Conservation (phyloP, 192 early-diverging fungal species). For the Backusella luteola region DNA sequence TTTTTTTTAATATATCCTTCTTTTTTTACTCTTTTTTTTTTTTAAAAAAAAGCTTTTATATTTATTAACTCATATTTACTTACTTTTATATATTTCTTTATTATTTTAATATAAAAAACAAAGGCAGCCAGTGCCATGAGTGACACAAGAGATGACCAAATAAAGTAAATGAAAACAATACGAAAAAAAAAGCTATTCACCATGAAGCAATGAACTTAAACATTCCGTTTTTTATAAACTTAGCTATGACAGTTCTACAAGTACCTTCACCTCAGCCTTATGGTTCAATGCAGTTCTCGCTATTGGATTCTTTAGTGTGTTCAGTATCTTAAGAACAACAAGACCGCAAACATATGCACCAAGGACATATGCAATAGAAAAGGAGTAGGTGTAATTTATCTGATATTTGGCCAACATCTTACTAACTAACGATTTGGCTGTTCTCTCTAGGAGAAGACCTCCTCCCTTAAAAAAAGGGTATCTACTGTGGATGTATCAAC, state of each 20-base stretch:
- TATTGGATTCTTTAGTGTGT: constrained; percentile 50
- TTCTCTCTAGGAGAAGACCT: constrained; percentile 45
- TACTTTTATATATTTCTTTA: not conserved
- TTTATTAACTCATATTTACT: not conserved
- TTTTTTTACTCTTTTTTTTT: not conserved
- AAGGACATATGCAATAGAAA: constrained; percentile 59
- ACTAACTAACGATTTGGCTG: constrained; percentile 2
- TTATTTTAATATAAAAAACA: not conserved
- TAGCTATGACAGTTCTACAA: constrained; percentile 46
- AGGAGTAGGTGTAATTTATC: constrained; percentile 39
- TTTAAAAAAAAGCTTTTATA: not conserved
- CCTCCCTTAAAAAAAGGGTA: constrained; percentile 47
- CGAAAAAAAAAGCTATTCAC: not conserved
- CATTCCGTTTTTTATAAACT: not conserved
- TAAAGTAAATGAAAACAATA: constrained; percentile 4
- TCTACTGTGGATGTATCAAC: constrained; percentile 59
- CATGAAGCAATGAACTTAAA: not conserved
- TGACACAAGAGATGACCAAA: constrained; percentile 6
- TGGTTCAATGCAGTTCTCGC: constrained; percentile 63
- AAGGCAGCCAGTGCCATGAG: not conserved
- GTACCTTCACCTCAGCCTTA: constrained; percentile 67
- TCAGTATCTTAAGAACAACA: constrained; percentile 64
- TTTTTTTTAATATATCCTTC: not conserved
- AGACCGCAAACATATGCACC: constrained; percentile 71
- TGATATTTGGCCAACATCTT: not conserved